A percentile compares a stretch with the other conserved stretches of the same genome.
Evolutionary conservation across 2,329 filamentous ascomycete genomes (phyloP).

Genomic region (Xylaria polymorpha): DNA sequence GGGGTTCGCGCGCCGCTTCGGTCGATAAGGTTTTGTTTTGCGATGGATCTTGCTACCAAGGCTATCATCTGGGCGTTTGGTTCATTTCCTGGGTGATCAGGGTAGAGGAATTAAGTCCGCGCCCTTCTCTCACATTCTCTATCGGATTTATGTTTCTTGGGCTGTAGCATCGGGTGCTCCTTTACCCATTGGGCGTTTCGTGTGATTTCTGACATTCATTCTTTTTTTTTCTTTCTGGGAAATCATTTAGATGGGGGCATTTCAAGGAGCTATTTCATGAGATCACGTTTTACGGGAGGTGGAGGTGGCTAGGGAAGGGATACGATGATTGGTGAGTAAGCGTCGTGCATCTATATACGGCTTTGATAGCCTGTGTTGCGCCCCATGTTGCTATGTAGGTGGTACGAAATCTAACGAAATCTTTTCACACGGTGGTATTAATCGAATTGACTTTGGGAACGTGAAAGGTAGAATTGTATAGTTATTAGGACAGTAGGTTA

Average conservation of each 20-base stretch:
- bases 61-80: background rate
- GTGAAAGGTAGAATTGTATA: background rate
- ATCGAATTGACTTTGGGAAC: background rate
- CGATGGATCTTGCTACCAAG: background rate
- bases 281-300: slow-evolving; percentile 36
- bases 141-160: background rate
- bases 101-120: background rate
- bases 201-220: slow-evolving; percentile 1
- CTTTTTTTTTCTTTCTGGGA: background rate
- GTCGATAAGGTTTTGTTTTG: slow-evolving; percentile 41
- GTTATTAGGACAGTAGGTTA: slow-evolving; percentile 29
- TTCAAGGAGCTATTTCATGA: slow-evolving; percentile 22
- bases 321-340: background rate
- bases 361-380: background rate
- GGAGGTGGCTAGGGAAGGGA: background rate
- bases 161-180: slow-evolving; percentile 23
- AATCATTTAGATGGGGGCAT: slow-evolving; percentile 33
- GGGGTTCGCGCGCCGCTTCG: slow-evolving; percentile 57
- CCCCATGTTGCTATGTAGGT: slow-evolving; percentile 8
- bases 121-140: background rate
- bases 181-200: slow-evolving; percentile 16
- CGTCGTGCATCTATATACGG: background rate
- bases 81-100: background rate
- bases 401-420: slow-evolving; percentile 15
- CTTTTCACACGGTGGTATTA: background rate